A percentile compares a stretch with the other conserved stretches of the same genome.
These are phyloP conservation scores for Ustilago trichophora DNA, from an alignment of 1,284 basidiomycete species.

Conservation along the genomic window DNA sequence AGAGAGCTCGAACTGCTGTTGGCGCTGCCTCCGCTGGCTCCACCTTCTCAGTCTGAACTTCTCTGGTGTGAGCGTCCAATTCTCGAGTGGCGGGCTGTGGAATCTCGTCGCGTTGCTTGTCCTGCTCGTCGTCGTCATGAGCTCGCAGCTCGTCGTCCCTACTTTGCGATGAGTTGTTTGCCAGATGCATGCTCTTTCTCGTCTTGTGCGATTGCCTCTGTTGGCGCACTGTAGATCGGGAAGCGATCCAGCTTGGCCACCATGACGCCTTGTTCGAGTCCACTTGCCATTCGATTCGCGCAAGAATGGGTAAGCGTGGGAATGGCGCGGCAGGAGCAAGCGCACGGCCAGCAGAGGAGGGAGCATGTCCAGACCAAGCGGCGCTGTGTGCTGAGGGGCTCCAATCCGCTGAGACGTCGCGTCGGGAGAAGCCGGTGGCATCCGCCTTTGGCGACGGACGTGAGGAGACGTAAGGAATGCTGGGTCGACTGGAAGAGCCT, in stretches of 20 bases:
- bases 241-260: conserved; percentile 51
- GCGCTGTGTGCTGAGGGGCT: conserved; percentile 30
- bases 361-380: conserved; percentile 17
- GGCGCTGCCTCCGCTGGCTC: not conserved
- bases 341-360: conserved; percentile 9
- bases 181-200: conserved; percentile 24
- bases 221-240: not conserved
- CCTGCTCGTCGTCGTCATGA: not conserved
- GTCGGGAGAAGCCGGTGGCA: conserved; percentile 9
- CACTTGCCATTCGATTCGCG: conserved; percentile 61
- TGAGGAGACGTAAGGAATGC: conserved; percentile 14
- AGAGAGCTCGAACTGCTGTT: not conserved
- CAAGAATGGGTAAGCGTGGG: conserved; percentile 58
- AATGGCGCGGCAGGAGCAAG: not conserved
- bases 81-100: not conserved
- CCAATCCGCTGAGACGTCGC: conserved; percentile 21
- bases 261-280: conserved; percentile 56
- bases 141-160: not conserved
- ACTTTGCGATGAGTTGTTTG: conserved; percentile 1
- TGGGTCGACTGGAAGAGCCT: conserved; percentile 13
- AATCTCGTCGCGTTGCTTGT: no score
- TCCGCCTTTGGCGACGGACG: conserved; percentile 31
- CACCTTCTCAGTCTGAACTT: not conserved
- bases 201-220: conserved; percentile 1
- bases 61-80: not conserved